A percentile compares a stretch with the other conserved stretches of the same genome.
Evolutionary conservation across 805 yeast genomes (phyloP).

Genomic region (Lachancea lanzarotensis): DNA sequence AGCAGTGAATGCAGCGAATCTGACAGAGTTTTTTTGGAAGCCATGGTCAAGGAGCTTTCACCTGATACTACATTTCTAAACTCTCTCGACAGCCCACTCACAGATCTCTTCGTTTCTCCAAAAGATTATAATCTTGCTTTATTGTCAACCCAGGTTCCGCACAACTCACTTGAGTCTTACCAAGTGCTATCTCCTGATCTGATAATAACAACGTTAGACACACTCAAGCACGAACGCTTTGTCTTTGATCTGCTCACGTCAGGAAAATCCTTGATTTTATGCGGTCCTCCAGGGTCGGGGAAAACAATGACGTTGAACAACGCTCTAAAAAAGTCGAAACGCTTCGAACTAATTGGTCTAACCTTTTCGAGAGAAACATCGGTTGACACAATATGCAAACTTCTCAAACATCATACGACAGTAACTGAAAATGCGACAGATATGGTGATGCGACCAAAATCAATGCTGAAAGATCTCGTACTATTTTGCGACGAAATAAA

Average conservation of each 20-base stretch:
- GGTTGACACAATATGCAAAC: slow-evolving; percentile 50
- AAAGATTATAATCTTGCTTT: slow-evolving; percentile 44
- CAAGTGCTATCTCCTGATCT: slow-evolving; percentile 54
- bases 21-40: slow-evolving; percentile 2
- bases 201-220: slow-evolving; percentile 75
- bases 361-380: slow-evolving; percentile 81
- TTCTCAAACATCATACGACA: slow-evolving; percentile 67
- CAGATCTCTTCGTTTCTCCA: slow-evolving; percentile 40
- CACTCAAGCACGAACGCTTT: slow-evolving; percentile 57
- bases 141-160: slow-evolving; percentile 37
- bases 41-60: not conserved
- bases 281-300: slow-evolving; percentile 98
- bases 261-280: slow-evolving; percentile 58
- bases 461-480: slow-evolving; percentile 63
- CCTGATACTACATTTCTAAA: not conserved
- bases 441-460: slow-evolving; percentile 47
- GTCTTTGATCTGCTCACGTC: slow-evolving; percentile 51
- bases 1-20: slow-evolving; percentile 7
- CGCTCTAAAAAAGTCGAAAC: slow-evolving; percentile 52
- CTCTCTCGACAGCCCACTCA: slow-evolving; percentile 16
- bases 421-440: slow-evolving; percentile 52
- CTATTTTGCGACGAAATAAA: slow-evolving; percentile 91
- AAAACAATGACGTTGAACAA: slow-evolving; percentile 85
- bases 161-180: slow-evolving; percentile 46
- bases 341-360: slow-evolving; percentile 55